Evolutionary conservation across 2,329 filamentous ascomycete genomes (phyloP).

Genomic region (Penicillium olsonii): DNA sequence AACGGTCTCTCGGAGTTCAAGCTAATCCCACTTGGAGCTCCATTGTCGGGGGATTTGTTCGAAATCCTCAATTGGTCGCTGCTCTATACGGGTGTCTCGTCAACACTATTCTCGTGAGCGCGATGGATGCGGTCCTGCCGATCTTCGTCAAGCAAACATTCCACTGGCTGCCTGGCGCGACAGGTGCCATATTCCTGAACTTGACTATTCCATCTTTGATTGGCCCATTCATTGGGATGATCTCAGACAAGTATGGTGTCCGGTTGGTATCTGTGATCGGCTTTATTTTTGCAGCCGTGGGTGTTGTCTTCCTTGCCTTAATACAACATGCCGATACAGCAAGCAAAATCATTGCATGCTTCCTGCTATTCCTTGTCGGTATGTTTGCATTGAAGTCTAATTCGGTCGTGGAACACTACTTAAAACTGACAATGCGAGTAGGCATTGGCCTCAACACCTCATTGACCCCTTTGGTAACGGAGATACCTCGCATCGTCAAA

Average conservation of each 20-base stretch:
- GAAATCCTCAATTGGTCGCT: not conserved
- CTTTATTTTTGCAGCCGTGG: not conserved
- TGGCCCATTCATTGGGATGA: slow-evolving; percentile 5
- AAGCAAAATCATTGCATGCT: not conserved
- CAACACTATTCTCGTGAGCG: slow-evolving; percentile 2
- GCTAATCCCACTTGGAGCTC: slow-evolving; percentile 1
- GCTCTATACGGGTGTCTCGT: slow-evolving; percentile 7
- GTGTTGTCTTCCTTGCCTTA: not conserved
- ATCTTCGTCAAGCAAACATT: slow-evolving; percentile 5
- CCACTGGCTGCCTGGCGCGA: slow-evolving; percentile 7
- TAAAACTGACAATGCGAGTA: not conserved
- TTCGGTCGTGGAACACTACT: too few relatives aligned
- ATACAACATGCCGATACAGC: not conserved
- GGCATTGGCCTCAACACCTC: slow-evolving; percentile 6
- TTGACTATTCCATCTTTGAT: slow-evolving; percentile 6
- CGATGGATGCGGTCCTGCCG: slow-evolving; percentile 5
- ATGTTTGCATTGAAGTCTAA: not conserved
- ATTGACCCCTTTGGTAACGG: slow-evolving; percentile 3
- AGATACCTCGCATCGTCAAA: slow-evolving; percentile 7
- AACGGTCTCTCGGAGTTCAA: not conserved
- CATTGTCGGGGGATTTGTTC: slow-evolving; percentile 5
- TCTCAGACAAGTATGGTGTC: slow-evolving; percentile 7
- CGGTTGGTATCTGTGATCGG: not conserved
- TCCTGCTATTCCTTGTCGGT: slow-evolving; percentile 1
- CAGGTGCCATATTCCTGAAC: slow-evolving; percentile 6